Conservation (phyloP, 495 filamentous ascomycete genomes). For the Ascodesmis nigricans region DNA sequence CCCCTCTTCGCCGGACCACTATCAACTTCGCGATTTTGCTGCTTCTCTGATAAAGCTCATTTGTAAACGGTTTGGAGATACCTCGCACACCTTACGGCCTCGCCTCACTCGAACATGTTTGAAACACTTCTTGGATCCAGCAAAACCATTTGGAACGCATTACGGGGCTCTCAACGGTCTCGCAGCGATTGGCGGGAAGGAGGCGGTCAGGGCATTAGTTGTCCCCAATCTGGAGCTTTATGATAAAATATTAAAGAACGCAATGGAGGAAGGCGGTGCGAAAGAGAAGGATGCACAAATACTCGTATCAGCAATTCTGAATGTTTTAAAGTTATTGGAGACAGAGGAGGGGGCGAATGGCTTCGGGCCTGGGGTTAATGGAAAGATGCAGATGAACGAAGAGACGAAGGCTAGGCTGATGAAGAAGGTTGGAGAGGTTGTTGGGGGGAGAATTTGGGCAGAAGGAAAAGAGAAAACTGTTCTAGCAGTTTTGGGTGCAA, state of each 20-base stretch:
- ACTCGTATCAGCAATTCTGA: slow-evolving; percentile 37
- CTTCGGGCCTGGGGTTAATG: neutral
- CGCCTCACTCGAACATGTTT: slow-evolving; percentile 78
- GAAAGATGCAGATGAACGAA: neutral
- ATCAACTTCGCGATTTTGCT: slow-evolving; percentile 60
- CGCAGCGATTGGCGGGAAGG: slow-evolving; percentile 47
- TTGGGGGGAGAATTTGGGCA: slow-evolving; percentile 18
- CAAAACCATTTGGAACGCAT: slow-evolving; percentile 53
- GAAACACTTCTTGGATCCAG: slow-evolving; percentile 70
- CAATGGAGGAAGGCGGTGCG: slow-evolving; percentile 32
- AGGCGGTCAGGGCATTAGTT: slow-evolving; percentile 58
- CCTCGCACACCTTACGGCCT: slow-evolving; percentile 56
- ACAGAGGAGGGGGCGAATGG: slow-evolving; percentile 5
- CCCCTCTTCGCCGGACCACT: slow-evolving; percentile 36
- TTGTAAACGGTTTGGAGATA: slow-evolving; percentile 47
- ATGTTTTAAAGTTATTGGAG: slow-evolving; percentile 28
- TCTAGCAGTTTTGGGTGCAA: slow-evolving; percentile 14
- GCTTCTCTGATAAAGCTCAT: slow-evolving; percentile 56
- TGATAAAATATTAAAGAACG: slow-evolving; percentile 35
- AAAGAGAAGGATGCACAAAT: slow-evolving; percentile 37
- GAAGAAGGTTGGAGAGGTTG: slow-evolving; percentile 14
- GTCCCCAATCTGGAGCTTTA: slow-evolving; percentile 62
- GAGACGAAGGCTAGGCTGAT: slow-evolving; percentile 1
- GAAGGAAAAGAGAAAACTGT: slow-evolving; percentile 5
- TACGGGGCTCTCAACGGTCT: slow-evolving; percentile 73